A percentile compares a stretch with the other conserved stretches of the same genome.
Conservation (phyloP, 768 basidiomycete genomes). For the Phaeotremella skinneri region DNA sequence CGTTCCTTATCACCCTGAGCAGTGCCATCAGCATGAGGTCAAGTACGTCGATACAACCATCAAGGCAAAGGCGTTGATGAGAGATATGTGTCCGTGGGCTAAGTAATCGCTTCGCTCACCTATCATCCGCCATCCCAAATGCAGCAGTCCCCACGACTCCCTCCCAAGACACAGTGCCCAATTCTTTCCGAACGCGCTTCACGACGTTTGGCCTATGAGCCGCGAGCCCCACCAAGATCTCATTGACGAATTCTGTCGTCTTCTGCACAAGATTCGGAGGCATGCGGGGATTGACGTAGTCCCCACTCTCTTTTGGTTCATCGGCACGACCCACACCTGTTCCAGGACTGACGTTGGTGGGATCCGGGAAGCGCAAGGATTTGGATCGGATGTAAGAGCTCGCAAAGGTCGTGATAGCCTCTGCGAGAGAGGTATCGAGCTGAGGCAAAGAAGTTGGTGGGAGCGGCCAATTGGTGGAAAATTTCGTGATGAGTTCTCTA, state of each 20-base stretch:
- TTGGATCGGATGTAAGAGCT: slow-evolving; percentile 17
- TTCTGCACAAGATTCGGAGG: slow-evolving; percentile 12
- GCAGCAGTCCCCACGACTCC: slow-evolving; percentile 8
- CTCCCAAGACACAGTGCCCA: slow-evolving; percentile 9
- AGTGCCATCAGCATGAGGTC: background rate
- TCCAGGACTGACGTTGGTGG: background rate
- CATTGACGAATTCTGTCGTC: slow-evolving; percentile 11
- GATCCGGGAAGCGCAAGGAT: slow-evolving; percentile 2
- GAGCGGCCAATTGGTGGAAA: slow-evolving; percentile 16
- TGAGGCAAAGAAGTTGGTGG: background rate
- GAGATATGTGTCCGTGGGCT: background rate
- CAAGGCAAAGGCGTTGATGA: background rate
- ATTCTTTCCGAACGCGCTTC: slow-evolving; percentile 3
- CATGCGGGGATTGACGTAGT: background rate
- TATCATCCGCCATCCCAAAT: background rate
- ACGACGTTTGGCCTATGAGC: slow-evolving; percentile 9
- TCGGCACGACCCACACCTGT: too few relatives aligned
- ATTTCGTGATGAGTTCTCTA: too few relatives aligned
- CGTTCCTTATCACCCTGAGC: slow-evolving; percentile 2
- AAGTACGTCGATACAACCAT: too few relatives aligned
- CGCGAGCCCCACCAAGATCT: slow-evolving; percentile 13
- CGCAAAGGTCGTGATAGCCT: slow-evolving; percentile 18
- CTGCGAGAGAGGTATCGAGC: slow-evolving; percentile 5
- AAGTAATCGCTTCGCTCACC: slow-evolving; percentile 2
- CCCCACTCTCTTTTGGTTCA: background rate